Evolutionary conservation across 495 filamentous ascomycete species (phyloP).

Genomic region (Aspergillus egyptiacus): DNA sequence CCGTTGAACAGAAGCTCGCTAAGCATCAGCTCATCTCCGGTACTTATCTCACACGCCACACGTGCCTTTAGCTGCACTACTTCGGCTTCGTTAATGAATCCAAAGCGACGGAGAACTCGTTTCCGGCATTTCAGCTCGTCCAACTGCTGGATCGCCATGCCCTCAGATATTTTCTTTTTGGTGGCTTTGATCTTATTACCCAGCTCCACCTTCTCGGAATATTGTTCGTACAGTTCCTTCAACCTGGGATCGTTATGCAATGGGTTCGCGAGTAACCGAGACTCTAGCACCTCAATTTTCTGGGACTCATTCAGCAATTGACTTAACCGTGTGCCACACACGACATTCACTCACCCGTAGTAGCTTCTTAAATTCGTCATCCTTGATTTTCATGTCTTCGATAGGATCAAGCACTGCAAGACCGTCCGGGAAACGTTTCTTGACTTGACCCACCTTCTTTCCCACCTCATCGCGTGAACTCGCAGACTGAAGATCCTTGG

Average conservation of each 20-base stretch:
- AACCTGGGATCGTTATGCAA: slow-evolving; percentile 83
- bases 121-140: slow-evolving; percentile 95
- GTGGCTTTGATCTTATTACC: slow-evolving; percentile 71
- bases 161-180: slow-evolving; percentile 79
- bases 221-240: slow-evolving; percentile 74
- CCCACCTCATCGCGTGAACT: slow-evolving; percentile 60
- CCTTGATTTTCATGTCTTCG: slow-evolving; percentile 88
- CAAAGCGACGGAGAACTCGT: slow-evolving; percentile 90
- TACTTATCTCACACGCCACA: slow-evolving; percentile 95
- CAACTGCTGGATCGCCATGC: slow-evolving; percentile 79
- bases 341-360: slow-evolving; percentile 58
- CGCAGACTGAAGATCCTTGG: slow-evolving; percentile 58
- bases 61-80: slow-evolving; percentile 93
- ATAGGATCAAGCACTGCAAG: slow-evolving; percentile 83
- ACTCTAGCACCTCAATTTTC: slow-evolving; percentile 96
- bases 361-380: slow-evolving; percentile 87
- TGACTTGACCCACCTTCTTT: slow-evolving; percentile 66
- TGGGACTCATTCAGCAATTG: slow-evolving; percentile 19
- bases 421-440: slow-evolving; percentile 86
- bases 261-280: slow-evolving; percentile 80
- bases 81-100: slow-evolving; percentile 90
- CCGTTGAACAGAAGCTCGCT: slow-evolving; percentile 92
- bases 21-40: slow-evolving; percentile 84
- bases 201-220: slow-evolving; percentile 71
- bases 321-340: neutral